A percentile compares a stretch with the other conserved stretches of the same genome.
phyloP scores from a whole-genome alignment of 441 rosid species.

The Isatis lusitanica region DNA sequence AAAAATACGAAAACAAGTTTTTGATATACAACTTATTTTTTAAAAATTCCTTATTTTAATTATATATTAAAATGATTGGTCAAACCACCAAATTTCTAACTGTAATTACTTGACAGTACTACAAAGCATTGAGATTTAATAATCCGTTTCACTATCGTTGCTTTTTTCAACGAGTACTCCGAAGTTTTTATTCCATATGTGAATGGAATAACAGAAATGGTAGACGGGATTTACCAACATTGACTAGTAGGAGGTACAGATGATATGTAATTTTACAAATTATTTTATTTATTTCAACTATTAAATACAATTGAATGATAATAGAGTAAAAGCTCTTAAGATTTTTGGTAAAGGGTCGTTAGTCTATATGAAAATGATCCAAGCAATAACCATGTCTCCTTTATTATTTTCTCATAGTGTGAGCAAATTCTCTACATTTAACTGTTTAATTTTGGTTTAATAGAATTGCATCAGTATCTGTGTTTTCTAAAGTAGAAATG shows the following conservation, averaged over 20 bases:
- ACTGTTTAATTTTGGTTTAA: background rate
- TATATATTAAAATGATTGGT: background rate
- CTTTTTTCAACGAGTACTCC: background rate
- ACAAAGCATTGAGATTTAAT: background rate
- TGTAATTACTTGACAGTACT: background rate
- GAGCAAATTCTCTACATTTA: background rate
- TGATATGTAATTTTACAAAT: background rate
- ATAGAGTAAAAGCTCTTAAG: background rate
- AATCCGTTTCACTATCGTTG: conserved; percentile 1
- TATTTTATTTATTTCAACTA: background rate
- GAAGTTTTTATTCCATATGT: conserved; percentile 24
- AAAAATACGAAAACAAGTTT: no score
- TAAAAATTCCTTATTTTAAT: no score
- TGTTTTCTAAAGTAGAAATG: background rate
- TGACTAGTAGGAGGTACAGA: background rate
- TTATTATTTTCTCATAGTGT: background rate
- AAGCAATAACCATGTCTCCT: background rate
- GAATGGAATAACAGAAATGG: conserved; percentile 30
- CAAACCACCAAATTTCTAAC: background rate
- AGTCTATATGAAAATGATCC: conserved; percentile 6
- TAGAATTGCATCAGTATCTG: background rate
- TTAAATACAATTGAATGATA: background rate
- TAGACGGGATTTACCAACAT: conserved; percentile 19
- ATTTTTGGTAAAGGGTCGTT: conserved; percentile 20
- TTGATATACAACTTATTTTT: no score